These are phyloP conservation scores for Pouteria campechiana DNA, from an alignment of 179 eudicot genomes.

Conservation along the genomic window DNA sequence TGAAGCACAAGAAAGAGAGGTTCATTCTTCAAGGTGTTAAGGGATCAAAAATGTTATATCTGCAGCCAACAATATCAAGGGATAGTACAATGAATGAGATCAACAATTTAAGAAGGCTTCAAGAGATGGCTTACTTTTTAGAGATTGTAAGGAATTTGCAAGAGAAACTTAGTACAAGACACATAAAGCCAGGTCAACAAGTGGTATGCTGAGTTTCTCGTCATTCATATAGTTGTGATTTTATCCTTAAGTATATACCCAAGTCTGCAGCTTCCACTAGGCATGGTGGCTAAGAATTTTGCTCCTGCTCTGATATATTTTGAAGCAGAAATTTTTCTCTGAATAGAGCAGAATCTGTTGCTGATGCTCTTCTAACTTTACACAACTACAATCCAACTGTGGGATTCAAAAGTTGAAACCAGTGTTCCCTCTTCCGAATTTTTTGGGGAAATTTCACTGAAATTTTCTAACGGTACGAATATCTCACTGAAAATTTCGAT, in stretches of 20 bases:
- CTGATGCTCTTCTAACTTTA: no score
- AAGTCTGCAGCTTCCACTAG: background rate
- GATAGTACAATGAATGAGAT: conserved; percentile 17
- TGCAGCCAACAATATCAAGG: conserved; percentile 21
- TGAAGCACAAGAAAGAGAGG: conserved; percentile 32
- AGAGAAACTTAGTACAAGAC: conserved; percentile 48
- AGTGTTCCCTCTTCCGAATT: no score
- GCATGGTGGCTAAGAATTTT: background rate
- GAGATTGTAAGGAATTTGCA: conserved; percentile 73
- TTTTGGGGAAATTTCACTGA: no score
- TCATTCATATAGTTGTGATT: background rate
- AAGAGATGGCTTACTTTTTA: conserved; percentile 68
- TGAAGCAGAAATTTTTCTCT: no score
- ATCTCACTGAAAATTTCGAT: no score
- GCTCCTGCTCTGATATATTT: no score
- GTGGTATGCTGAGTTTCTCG: conserved; percentile 31
- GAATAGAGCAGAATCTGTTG: no score
- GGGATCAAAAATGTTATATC: conserved; percentile 15
- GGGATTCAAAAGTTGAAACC: no score
- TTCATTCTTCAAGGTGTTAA: conserved; percentile 9
- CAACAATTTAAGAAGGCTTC: conserved; percentile 36
- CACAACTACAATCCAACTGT: no score
- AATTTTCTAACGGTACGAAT: no score
- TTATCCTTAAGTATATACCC: no score
- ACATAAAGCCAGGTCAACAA: conserved; percentile 49